phyloP scores from a whole-genome alignment of 805 yeast species.

The Yarrowia sp. region DNA sequence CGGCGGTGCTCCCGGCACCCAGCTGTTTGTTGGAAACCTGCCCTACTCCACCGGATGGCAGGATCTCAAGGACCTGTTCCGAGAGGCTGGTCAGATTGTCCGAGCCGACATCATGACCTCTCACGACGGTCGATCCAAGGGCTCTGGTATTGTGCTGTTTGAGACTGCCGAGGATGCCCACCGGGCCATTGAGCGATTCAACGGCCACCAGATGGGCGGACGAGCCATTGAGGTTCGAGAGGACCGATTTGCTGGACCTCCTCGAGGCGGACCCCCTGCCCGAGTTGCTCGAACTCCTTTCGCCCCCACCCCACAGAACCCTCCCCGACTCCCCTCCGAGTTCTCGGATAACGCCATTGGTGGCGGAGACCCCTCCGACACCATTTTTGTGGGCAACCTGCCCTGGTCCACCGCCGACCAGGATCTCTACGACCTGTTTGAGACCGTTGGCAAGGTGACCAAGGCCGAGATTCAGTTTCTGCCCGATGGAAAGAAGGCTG shows the following conservation, averaged over 20 bases:
- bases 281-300: constrained; percentile 20
- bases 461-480: constrained; percentile 72
- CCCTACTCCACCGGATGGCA: constrained; percentile 85
- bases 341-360: constrained; percentile 67
- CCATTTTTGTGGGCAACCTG: constrained; percentile 69
- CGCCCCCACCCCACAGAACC: constrained; percentile 23
- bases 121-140: constrained; percentile 72
- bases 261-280: constrained; percentile 26
- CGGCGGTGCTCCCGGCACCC: constrained; percentile 41
- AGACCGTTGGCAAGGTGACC: constrained; percentile 70
- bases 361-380: constrained; percentile 56
- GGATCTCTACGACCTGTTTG: constrained; percentile 81
- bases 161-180: constrained; percentile 63
- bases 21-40: constrained; percentile 74
- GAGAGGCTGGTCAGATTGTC: constrained; percentile 68
- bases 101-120: constrained; percentile 76
- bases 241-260: constrained; percentile 46
- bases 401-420: constrained; percentile 87
- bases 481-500: constrained; percentile 64
- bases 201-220: constrained; percentile 71
- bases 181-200: constrained; percentile 63
- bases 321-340: constrained; percentile 36
- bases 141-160: constrained; percentile 79
- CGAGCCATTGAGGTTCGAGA: constrained; percentile 75
- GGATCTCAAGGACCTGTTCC: constrained; percentile 78